phyloP scores from a whole-genome alignment of 2,329 filamentous ascomycete species.

The Aspergillus novofumigatus region DNA sequence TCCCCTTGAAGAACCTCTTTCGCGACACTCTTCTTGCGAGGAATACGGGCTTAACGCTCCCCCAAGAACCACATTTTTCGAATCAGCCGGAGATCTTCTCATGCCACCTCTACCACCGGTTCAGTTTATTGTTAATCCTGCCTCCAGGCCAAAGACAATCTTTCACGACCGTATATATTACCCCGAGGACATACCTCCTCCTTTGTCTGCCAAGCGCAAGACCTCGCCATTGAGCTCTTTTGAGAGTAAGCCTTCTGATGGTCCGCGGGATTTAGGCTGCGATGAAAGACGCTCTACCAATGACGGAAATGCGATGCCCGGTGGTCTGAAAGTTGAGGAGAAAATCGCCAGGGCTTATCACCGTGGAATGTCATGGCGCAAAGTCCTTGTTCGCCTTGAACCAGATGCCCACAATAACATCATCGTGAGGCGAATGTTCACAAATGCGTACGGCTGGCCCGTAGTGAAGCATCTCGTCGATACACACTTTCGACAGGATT shows the following conservation, averaged over 20 bases:
- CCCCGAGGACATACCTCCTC: slow-evolving; percentile 83
- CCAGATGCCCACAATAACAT: slow-evolving; percentile 99
- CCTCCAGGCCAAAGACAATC: slow-evolving; percentile 77
- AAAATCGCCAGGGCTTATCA: slow-evolving; percentile 97
- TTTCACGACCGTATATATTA: slow-evolving; percentile 97
- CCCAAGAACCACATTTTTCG: slow-evolving; percentile 87
- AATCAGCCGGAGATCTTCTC: slow-evolving; percentile 87
- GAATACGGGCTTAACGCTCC: slow-evolving; percentile 61
- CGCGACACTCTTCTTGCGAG: slow-evolving; percentile 50
- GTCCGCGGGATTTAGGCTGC: slow-evolving; percentile 8
- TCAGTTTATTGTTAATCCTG: slow-evolving; percentile 79
- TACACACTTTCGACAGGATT: slow-evolving; percentile 82
- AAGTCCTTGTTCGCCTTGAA: slow-evolving; percentile 90
- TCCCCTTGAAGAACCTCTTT: slow-evolving; percentile 25
- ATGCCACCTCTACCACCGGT: slow-evolving; percentile 80
- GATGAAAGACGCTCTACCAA: slow-evolving; percentile 9
- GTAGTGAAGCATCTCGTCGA: slow-evolving; percentile 93
- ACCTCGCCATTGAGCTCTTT: slow-evolving; percentile 34
- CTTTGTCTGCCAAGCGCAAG: slow-evolving; percentile 50
- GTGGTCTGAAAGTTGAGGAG: slow-evolving; percentile 82
- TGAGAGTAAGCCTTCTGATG: slow-evolving; percentile 16
- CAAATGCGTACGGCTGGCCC: slow-evolving; percentile 96
- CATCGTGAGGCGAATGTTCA: slow-evolving; percentile 91
- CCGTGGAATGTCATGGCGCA: slow-evolving; percentile 86
- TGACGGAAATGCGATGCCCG: slow-evolving; percentile 17